phyloP scores from a whole-genome alignment of 1,139 yeast genomes.

The Sugiyamaella castrensis region DNA sequence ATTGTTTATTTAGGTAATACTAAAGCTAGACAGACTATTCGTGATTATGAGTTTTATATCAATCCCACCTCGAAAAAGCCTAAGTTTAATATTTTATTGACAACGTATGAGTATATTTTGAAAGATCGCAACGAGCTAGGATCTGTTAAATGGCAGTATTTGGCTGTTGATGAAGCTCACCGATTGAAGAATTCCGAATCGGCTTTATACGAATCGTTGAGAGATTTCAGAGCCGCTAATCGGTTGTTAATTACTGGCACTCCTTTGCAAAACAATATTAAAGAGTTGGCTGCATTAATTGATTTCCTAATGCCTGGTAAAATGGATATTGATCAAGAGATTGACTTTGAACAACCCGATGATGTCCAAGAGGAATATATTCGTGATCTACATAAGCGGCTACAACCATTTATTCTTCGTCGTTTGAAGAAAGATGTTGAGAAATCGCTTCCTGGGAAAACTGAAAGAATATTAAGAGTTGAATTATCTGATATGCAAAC shows the following conservation, averaged over 20 bases:
- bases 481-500: conserved; percentile 95
- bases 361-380: conserved; percentile 85
- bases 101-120: conserved; percentile 93
- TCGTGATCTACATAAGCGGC: conserved; percentile 73
- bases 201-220: conserved; percentile 83
- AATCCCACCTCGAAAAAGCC: conserved; percentile 53
- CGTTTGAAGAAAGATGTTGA: conserved; percentile 96
- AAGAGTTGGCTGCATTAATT: conserved; percentile 91
- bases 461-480: conserved; percentile 91
- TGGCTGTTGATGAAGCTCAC: conserved; percentile 99
- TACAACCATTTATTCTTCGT: conserved; percentile 89
- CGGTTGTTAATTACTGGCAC: conserved; percentile 95
- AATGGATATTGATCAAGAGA: conserved; percentile 84
- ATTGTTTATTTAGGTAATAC: conserved; percentile 92
- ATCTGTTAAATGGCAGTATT: conserved; percentile 84
- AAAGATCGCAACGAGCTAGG: conserved; percentile 84
- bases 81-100: conserved; percentile 81
- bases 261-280: conserved; percentile 92
- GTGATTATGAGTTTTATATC: conserved; percentile 80
- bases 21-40: conserved; percentile 72
- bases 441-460: conserved; percentile 89
- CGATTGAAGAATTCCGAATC: conserved; percentile 92
- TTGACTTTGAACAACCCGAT: conserved; percentile 88
- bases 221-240: conserved; percentile 78
- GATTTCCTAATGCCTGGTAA: conserved; percentile 96